Conservation (phyloP, 129 eudicot genomes). For the Gnaphalium uliginosum region DNA sequence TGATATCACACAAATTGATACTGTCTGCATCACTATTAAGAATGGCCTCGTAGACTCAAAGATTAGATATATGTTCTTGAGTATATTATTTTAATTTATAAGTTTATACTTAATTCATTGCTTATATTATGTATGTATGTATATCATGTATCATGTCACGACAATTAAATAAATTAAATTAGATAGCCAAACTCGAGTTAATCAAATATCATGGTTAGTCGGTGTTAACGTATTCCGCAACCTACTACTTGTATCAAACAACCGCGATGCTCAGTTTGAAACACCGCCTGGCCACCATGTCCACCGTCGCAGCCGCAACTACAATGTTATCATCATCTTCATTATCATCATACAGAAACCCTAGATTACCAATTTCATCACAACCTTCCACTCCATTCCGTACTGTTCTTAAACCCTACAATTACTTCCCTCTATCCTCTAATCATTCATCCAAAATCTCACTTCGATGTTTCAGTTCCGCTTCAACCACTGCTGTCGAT, state of each 20-base stretch:
- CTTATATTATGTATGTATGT: no score
- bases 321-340: slow-evolving; percentile 36
- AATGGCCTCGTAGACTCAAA: no score
- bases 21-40: no score
- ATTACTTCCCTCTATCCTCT: slow-evolving; percentile 3
- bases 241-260: slow-evolving; percentile 10
- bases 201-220: background rate
- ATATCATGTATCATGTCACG: no score
- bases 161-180: no score
- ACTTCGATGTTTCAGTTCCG: slow-evolving; percentile 72
- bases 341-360: slow-evolving; percentile 30
- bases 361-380: slow-evolving; percentile 24
- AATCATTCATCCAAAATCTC: slow-evolving; percentile 43
- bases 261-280: slow-evolving; percentile 35
- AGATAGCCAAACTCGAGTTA: background rate
- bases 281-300: slow-evolving; percentile 50
- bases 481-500: slow-evolving; percentile 44
- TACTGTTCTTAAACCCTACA: slow-evolving; percentile 14
- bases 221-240: slow-evolving; percentile 23
- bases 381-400: slow-evolving; percentile 23
- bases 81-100: no score
- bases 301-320: slow-evolving; percentile 31
- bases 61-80: no score
- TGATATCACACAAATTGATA: no score
- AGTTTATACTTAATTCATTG: no score